These are phyloP conservation scores for Incumbomyces delicatus DNA, from an alignment of 2,329 filamentous ascomycete genomes.

Conservation along the genomic window DNA sequence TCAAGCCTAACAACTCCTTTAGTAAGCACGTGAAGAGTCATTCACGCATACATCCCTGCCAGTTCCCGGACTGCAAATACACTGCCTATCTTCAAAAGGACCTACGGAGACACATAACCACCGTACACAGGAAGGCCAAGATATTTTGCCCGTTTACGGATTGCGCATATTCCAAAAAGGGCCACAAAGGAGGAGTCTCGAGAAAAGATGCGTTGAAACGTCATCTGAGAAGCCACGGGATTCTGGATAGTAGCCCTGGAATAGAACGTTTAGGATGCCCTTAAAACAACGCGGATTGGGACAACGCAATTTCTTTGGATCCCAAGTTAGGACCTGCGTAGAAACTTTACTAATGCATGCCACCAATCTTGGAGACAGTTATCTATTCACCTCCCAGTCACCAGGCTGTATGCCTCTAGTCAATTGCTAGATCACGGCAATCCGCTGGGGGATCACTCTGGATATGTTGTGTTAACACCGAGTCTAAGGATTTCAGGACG, in stretches of 20 bases:
- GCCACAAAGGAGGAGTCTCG: neutral
- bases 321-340: too few species aligned
- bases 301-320: too few species aligned
- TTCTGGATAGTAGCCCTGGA: neutral
- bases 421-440: too few species aligned
- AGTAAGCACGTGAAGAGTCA: slow-evolving; percentile 4
- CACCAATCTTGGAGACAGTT: too few species aligned
- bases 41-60: neutral
- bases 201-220: slow-evolving; percentile 6
- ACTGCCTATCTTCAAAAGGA: slow-evolving; percentile 3
- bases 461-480: too few species aligned
- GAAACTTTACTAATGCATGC: too few species aligned
- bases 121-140: slow-evolving; percentile 3
- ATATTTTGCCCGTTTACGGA: slow-evolving; percentile 1
- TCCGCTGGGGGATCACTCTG: too few species aligned
- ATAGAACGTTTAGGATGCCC: too few species aligned
- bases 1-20: neutral
- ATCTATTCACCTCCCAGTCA: too few species aligned
- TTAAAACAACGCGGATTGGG: too few species aligned
- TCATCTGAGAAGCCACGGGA: neutral
- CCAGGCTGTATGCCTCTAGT: too few species aligned
- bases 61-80: neutral
- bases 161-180: slow-evolving; percentile 2
- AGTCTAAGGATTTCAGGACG: too few species aligned
- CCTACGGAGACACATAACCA: neutral